phyloP scores from a whole-genome alignment of 768 basidiomycete species.

The Psilocybe cubensis region DNA sequence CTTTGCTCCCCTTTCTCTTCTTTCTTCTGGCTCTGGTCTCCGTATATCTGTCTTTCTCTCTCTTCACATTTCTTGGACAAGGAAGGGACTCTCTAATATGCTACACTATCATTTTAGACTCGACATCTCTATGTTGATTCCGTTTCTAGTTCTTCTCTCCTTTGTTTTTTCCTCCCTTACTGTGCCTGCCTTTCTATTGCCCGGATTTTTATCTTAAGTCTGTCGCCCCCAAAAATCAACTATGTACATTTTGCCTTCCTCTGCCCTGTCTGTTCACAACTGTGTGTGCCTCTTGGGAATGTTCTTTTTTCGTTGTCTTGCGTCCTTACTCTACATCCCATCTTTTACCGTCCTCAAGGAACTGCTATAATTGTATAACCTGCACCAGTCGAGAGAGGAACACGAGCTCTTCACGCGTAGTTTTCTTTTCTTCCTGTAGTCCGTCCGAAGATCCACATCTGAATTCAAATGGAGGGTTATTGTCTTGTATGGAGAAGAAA shows the following conservation, averaged over 20 bases:
- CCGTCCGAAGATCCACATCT: no score
- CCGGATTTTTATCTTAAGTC: no score
- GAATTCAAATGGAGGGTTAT: not conserved
- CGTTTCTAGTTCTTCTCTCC: not conserved
- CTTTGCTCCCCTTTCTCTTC: not conserved
- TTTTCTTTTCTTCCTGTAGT: not conserved
- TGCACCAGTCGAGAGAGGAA: not conserved
- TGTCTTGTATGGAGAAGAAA: not conserved
- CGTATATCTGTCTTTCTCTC: conserved; percentile 3
- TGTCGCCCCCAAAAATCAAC: not conserved
- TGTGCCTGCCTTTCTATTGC: no score
- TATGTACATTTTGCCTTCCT: not conserved
- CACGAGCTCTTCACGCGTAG: not conserved
- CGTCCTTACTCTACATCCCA: not conserved
- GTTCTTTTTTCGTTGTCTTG: not conserved
- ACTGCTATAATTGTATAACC: not conserved
- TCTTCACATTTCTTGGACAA: conserved; percentile 5
- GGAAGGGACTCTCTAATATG: conserved; percentile 2
- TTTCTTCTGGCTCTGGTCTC: conserved; percentile 4
- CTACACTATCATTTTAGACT: not conserved
- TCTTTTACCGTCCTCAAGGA: not conserved
- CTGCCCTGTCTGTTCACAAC: not conserved
- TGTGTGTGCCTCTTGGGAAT: not conserved
- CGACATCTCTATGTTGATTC: not conserved
- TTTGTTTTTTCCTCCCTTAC: not conserved